Base-by-base conservation (phyloP, 305 asterid genomes). In the Rubia tinctorum region DNA sequence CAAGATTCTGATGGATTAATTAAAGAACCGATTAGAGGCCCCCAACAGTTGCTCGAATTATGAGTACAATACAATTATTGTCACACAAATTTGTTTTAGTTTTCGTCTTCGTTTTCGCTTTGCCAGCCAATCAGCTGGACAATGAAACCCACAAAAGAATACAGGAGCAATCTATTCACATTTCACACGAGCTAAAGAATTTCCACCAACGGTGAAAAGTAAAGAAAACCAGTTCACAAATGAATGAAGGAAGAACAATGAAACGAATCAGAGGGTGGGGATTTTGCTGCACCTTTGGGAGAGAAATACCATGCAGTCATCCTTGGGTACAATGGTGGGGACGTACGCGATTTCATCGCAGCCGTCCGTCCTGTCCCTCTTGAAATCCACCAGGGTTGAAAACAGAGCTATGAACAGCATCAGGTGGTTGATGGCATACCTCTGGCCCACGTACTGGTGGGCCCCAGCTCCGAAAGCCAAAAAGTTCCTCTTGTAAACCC, bases 371-470 rank as follows among this genome's bases (percentile, higher is more conserved):
- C 17, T 3, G 25, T 40, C 70, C 70, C 70, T 66, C 53, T 42
- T 66, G 70, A 66, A 66, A n/a, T 66, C 25, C 53, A 66, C 53
- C 70, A 66, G 13, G 0, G 70, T 66, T 20, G 70, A 66, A 40
- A 66, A 66, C 70, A 66, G 44, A 45, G 70, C 70, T 42, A 66
- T 66, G 70, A 66, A 66, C 6, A 66, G 53, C 70, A 66, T 42
- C 70, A 66, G 70, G 17, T 66, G 70, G 70, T 66, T 66, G 30
- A 66, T 66, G n/a, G 70, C 70, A 30, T 66, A 66, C 70, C 70
- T 66, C 34, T 66, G 70, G 0, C 70, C 70, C 70, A 66, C 70
- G 20, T 53, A 66, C 53, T 40, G 53, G 30, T 66, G 70, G 70
- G 70, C 51, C 70, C 70, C 70, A 4, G 70, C 70, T 66, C 70